Conservation (phyloP, 2,329 filamentous ascomycete species). For the Beauveria asiatica region DNA sequence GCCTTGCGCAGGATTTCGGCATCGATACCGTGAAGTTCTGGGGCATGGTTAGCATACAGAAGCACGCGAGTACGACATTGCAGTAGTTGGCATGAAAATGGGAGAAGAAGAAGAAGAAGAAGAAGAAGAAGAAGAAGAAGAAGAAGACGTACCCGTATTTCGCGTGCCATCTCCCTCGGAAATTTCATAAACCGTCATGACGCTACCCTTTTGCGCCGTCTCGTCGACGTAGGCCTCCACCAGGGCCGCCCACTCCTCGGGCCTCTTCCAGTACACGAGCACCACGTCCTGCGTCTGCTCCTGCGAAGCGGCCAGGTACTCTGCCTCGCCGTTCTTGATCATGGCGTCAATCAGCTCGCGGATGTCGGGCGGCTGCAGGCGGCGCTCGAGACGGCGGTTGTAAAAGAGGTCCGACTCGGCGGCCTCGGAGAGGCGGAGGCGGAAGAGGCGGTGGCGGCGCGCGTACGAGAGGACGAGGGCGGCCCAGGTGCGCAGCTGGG, state of each 20-base stretch:
- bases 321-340: conserved; percentile 50
- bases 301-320: conserved; percentile 47
- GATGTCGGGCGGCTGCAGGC: conserved; percentile 42
- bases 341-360: conserved; percentile 52
- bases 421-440: conserved; percentile 55
- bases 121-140: too few species aligned
- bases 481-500: conserved; percentile 81
- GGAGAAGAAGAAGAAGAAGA: not conserved
- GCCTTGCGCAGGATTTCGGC: conserved; percentile 70
- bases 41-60: not conserved
- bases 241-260: conserved; percentile 80
- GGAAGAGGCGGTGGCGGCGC: conserved; percentile 66
- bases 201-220: conserved; percentile 79
- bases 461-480: conserved; percentile 77
- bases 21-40: conserved; percentile 86
- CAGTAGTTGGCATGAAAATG: not conserved
- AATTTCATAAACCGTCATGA: conserved; percentile 89
- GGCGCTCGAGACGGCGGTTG: conserved; percentile 46
- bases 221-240: conserved; percentile 77
- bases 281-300: conserved; percentile 38
- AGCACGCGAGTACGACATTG: not conserved
- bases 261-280: conserved; percentile 78
- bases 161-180: conserved; percentile 74
- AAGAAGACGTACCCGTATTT: conserved; percentile 48
- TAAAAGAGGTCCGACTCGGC: conserved; percentile 48